These are phyloP conservation scores for Xylaria bambusicola DNA, from an alignment of 495 filamentous ascomycete genomes.

Conservation along the genomic window DNA sequence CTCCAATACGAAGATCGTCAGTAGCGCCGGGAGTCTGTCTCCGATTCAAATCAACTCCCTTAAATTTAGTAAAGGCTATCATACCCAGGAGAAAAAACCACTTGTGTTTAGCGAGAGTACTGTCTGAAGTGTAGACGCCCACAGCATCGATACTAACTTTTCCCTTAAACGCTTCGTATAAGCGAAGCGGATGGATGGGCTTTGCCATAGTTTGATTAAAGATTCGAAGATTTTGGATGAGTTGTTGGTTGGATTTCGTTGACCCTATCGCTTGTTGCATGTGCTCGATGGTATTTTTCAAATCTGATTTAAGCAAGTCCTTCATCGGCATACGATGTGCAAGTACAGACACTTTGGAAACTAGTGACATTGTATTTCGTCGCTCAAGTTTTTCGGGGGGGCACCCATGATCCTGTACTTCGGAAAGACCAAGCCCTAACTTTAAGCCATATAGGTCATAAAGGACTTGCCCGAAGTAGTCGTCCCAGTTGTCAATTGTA, in stretches of 20 bases:
- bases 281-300: conserved; percentile 85
- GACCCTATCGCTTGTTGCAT: conserved; percentile 68
- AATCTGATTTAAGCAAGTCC: conserved; percentile 85
- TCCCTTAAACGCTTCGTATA: conserved; percentile 77
- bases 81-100: conserved; percentile 93
- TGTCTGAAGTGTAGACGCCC: conserved; percentile 51
- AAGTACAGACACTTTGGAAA: conserved; percentile 78
- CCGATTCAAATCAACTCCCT: conserved; percentile 69
- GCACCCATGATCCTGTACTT: conserved; percentile 75
- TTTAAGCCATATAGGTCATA: conserved; percentile 85
- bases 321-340: conserved; percentile 85
- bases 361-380: conserved; percentile 71
- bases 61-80: conserved; percentile 84
- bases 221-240: conserved; percentile 73
- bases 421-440: conserved; percentile 65
- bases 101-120: conserved; percentile 71
- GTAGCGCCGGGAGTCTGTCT: conserved; percentile 73
- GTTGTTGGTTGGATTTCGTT: conserved; percentile 65
- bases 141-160: conserved; percentile 63
- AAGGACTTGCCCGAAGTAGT: conserved; percentile 82
- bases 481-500: conserved; percentile 68
- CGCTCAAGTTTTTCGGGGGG: conserved; percentile 73
- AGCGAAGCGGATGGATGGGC: conserved; percentile 77
- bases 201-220: conserved; percentile 74
- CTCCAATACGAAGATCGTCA: conserved; percentile 83